Percentiles rank a stretch among this genome's conserved stretches.
Evolutionary conservation across 2,329 filamentous ascomycete genomes (phyloP).

Genomic region (Aspergillus japonicus): DNA sequence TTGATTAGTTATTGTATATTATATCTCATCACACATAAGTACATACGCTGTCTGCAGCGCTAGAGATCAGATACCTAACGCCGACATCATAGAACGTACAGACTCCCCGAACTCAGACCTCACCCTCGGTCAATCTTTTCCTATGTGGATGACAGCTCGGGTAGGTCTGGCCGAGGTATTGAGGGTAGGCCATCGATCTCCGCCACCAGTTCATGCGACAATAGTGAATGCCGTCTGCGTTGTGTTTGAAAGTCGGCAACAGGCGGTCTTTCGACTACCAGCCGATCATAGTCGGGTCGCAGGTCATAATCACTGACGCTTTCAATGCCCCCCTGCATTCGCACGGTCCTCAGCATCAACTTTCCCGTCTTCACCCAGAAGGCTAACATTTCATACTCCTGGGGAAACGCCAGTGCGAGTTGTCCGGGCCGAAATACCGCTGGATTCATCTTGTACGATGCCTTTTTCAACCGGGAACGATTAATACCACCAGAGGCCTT

Average conservation of each 20-base stretch:
- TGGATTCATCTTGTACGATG: slow-evolving; percentile 30
- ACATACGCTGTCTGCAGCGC: background rate
- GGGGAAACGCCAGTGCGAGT: slow-evolving; percentile 30
- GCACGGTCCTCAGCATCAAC: slow-evolving; percentile 31
- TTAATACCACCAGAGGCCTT: slow-evolving; percentile 28
- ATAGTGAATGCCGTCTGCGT: slow-evolving; percentile 14
- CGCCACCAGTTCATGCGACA: slow-evolving; percentile 14
- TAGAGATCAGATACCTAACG: background rate
- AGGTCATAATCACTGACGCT: slow-evolving; percentile 33
- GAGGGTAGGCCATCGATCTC: slow-evolving; percentile 14
- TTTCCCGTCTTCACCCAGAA: slow-evolving; percentile 25
- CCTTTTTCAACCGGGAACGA: slow-evolving; percentile 32
- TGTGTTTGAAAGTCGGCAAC: slow-evolving; percentile 14
- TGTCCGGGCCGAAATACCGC: slow-evolving; percentile 35
- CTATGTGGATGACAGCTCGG: slow-evolving; percentile 19
- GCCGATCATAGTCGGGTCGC: slow-evolving; percentile 32
- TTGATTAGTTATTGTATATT: background rate
- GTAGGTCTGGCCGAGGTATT: slow-evolving; percentile 17
- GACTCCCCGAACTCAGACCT: background rate
- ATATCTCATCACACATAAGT: slow-evolving; percentile 3
- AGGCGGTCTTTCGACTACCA: slow-evolving; percentile 19
- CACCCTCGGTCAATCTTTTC: background rate
- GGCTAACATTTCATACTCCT: slow-evolving; percentile 18
- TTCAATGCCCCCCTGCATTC: slow-evolving; percentile 24
- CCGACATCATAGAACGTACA: background rate